Conservation (phyloP, 768 basidiomycete species). For the Lactarius sanguifluus region DNA sequence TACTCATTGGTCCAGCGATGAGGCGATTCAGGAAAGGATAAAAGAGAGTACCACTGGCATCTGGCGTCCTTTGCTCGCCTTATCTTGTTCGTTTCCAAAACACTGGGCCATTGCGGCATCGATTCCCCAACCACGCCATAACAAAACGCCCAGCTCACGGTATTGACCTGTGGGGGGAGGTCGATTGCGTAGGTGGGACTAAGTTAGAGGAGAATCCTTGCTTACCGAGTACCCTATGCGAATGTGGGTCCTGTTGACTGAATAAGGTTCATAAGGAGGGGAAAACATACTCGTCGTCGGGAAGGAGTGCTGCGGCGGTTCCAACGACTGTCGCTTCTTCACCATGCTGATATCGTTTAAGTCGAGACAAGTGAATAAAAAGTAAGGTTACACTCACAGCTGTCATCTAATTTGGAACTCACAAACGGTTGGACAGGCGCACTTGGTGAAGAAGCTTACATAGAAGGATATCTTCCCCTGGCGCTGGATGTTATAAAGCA, state of each 20-base stretch:
- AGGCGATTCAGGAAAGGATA: neutral
- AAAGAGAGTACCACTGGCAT: conserved; percentile 78
- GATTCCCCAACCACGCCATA: conserved; percentile 82
- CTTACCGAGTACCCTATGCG: conserved; percentile 68
- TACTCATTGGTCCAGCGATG: conserved; percentile 5
- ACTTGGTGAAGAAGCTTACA: conserved; percentile 45
- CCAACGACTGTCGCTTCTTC: conserved; percentile 92
- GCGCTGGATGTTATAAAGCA: conserved; percentile 89
- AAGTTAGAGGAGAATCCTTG: conserved; percentile 7
- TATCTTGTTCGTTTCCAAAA: conserved; percentile 83
- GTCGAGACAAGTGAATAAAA: neutral
- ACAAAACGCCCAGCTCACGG: conserved; percentile 85
- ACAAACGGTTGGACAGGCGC: neutral
- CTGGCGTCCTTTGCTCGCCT: conserved; percentile 79
- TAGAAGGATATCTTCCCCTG: conserved; percentile 94
- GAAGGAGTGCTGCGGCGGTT: conserved; percentile 79
- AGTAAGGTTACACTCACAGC: conserved; percentile 51
- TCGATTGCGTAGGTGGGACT: conserved; percentile 7
- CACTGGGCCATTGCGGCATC: conserved; percentile 89
- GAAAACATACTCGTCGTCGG: conserved; percentile 75
- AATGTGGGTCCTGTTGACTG: neutral
- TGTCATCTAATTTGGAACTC: conserved; percentile 60
- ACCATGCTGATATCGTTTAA: conserved; percentile 55
- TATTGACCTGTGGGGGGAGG: conserved; percentile 66
- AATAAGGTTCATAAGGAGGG: conserved; percentile 4